phyloP scores from a whole-genome alignment of 2,329 filamentous ascomycete genomes.

The Fusarium concolor region DNA sequence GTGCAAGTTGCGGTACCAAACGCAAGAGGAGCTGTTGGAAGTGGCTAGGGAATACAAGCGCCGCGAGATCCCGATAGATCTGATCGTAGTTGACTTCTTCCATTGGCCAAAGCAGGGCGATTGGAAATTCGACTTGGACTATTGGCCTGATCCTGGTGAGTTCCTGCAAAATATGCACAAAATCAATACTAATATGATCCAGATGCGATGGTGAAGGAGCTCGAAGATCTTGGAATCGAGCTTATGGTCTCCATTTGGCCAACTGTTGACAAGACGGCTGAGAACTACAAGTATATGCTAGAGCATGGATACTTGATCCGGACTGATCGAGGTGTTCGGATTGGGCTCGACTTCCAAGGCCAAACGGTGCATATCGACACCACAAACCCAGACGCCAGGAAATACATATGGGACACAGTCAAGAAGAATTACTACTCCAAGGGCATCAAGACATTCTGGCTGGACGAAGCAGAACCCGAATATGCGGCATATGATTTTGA shows the following conservation, averaged over 20 bases:
- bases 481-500: slow-evolving; percentile 75
- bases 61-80: slow-evolving; percentile 67
- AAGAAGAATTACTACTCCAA: slow-evolving; percentile 71
- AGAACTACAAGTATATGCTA: slow-evolving; percentile 72
- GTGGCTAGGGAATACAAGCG: slow-evolving; percentile 70
- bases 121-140: slow-evolving; percentile 73
- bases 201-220: slow-evolving; percentile 72
- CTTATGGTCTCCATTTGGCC: slow-evolving; percentile 79
- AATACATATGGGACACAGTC: slow-evolving; percentile 69
- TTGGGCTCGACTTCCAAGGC: slow-evolving; percentile 69
- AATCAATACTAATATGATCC: not conserved
- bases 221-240: slow-evolving; percentile 68
- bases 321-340: slow-evolving; percentile 68
- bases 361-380: slow-evolving; percentile 71
- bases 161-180: not conserved
- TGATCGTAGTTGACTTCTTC: slow-evolving; percentile 77
- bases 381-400: slow-evolving; percentile 69
- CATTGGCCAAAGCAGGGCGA: slow-evolving; percentile 76
- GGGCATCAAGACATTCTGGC: slow-evolving; percentile 74
- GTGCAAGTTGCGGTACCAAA: slow-evolving; percentile 74
- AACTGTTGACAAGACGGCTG: slow-evolving; percentile 68
- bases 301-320: slow-evolving; percentile 70
- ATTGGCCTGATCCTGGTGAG: slow-evolving; percentile 72
- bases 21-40: slow-evolving; percentile 70
- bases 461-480: slow-evolving; percentile 77